Evolutionary conservation across 1,139 yeast species (phyloP), one percentile per base, ranked within the genome.

Genomic region (Suhomyces yuchorum): DNA sequence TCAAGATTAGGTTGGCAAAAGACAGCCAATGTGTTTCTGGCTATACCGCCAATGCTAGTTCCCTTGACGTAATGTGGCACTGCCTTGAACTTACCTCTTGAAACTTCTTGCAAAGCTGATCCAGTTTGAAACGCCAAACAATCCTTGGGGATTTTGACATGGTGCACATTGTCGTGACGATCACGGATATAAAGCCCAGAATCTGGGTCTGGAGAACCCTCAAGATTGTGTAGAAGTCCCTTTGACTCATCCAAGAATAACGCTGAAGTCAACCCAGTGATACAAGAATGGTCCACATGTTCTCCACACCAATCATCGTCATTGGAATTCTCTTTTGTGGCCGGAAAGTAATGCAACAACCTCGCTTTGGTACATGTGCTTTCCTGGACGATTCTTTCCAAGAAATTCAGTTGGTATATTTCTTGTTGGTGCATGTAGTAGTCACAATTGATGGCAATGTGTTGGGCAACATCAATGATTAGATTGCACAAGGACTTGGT

Each of bases 101-200:
- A 77, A 12, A 81, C 73, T 46, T 75, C 80, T 56, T 82, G 77
- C 34, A 83, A 66, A 0, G 86, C 81, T n/a, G 81, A 71, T 1
- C 88, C 88, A 0, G 86, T 81, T 58, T 83, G 87, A 59, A 83
- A 82, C 0, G 86, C 87, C 26, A 83, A 60, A 52, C 84, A 78
- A 53, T 81, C 78, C 3, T 59, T 55, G 0, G 87, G 87, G 37
- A 83, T 82, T 34, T 66, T 62, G n/a, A 82, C 84, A 51, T 80
- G 77, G 20, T 78, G 78, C 2, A 70, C 60, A 3, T 68, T 61
- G 9, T 80, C 78, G 6, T 63, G 62, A 36, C 87, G 68, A 56
- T 77, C 73, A 28, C 73, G 68, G 43, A 83, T 82, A 56, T 78
- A 82, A 20, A 83, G 67, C 0, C 87, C 87, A 0, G 84, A 67